phyloP scores from a whole-genome alignment of 23 red algal genomes.

The Cyanidiococcus yangmingshanensis region DNA sequence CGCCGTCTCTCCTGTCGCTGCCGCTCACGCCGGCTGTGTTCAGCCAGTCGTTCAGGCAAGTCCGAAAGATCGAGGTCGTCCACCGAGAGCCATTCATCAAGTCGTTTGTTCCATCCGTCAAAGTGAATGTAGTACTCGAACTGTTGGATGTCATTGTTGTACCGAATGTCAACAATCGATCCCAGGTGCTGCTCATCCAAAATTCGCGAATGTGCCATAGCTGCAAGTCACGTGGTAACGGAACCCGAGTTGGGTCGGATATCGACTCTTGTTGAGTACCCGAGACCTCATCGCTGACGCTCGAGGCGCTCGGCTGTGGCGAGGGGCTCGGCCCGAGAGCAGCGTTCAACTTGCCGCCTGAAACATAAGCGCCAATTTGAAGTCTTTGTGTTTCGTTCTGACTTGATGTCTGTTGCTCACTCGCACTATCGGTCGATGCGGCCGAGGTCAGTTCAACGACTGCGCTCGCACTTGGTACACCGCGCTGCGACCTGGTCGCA shows the following conservation, averaged over 20 bases:
- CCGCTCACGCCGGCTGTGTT: slow-evolving; percentile 22
- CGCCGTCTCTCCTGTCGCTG: slow-evolving; percentile 36
- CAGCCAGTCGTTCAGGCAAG: slow-evolving; percentile 25
- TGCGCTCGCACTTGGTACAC: no score
- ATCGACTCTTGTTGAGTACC: neutral
- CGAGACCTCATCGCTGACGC: neutral
- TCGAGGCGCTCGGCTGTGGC: neutral
- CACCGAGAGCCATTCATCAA: slow-evolving; percentile 91
- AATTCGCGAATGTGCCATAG: neutral
- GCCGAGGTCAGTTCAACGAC: no score
- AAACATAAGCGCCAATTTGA: no score
- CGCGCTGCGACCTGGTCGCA: no score
- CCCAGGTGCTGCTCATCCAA: slow-evolving; percentile 7
- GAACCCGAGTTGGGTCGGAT: neutral
- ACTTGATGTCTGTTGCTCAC: no score
- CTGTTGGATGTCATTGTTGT: neutral
- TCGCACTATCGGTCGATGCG: no score
- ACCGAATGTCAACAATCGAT: neutral
- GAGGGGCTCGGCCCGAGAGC: neutral
- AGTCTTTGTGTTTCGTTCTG: no score
- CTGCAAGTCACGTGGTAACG: slow-evolving; percentile 5
- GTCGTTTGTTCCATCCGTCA: slow-evolving; percentile 68
- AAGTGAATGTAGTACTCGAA: slow-evolving; percentile 96
- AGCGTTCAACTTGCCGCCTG: no score
- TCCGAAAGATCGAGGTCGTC: slow-evolving; percentile 49